phyloP scores from a whole-genome alignment of 2,329 filamentous ascomycete genomes.

The Colletotrichum chlorophyti region DNA sequence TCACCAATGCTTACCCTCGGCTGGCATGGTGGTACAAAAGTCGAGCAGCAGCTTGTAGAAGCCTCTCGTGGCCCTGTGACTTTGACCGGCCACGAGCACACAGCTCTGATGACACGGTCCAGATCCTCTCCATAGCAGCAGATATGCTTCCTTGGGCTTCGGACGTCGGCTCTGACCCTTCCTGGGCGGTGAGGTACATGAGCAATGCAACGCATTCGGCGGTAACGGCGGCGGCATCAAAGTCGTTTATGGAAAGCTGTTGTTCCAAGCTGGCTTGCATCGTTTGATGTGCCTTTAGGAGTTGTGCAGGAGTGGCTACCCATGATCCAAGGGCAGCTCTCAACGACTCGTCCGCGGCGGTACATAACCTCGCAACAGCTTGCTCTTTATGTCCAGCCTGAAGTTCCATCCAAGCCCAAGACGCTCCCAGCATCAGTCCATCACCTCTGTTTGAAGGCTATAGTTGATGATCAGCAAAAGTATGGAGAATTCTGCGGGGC shows the following conservation, averaged over 20 bases:
- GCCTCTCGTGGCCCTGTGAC: slow-evolving; percentile 60
- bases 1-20: slow-evolving; percentile 59
- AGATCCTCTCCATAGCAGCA: slow-evolving; percentile 52
- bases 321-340: slow-evolving; percentile 29
- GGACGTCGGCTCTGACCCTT: slow-evolving; percentile 51
- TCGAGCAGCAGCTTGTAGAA: slow-evolving; percentile 72
- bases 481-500: too few relatives aligned
- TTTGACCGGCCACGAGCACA: slow-evolving; percentile 40
- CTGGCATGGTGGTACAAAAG: slow-evolving; percentile 72
- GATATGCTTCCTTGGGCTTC: slow-evolving; percentile 61
- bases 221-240: slow-evolving; percentile 57
- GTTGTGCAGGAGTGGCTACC: slow-evolving; percentile 40
- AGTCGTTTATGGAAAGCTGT: slow-evolving; percentile 56
- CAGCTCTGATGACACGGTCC: slow-evolving; percentile 50
- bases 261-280: slow-evolving; percentile 63
- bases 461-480: not conserved
- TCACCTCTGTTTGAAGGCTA: slow-evolving; percentile 12
- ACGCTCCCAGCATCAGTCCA: slow-evolving; percentile 58
- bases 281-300: slow-evolving; percentile 61
- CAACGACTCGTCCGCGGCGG: slow-evolving; percentile 40
- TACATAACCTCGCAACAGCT: slow-evolving; percentile 49
- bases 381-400: slow-evolving; percentile 40
- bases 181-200: slow-evolving; percentile 64
- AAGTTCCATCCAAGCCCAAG: slow-evolving; percentile 74
- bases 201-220: slow-evolving; percentile 71